Conservation (phyloP, 1,139 yeast species). For the Sugiyamaella sp. region DNA sequence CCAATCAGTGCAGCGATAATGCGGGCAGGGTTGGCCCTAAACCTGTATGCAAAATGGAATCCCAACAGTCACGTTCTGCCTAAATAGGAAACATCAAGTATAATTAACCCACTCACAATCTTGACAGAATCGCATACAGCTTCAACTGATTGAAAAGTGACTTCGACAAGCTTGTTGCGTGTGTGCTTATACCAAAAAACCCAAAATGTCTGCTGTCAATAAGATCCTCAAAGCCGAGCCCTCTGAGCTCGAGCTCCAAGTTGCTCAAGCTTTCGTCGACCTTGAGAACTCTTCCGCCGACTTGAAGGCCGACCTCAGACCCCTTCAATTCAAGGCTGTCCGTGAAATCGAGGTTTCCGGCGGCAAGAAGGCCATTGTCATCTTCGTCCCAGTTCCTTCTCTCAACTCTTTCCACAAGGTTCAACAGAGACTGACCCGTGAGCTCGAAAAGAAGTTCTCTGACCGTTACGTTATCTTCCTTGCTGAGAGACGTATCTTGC, state of each 20-base stretch:
- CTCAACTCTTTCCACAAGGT: slow-evolving; percentile 94
- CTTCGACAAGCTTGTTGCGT: slow-evolving; percentile 16
- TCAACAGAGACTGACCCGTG: slow-evolving; percentile 92
- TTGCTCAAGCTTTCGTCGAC: slow-evolving; percentile 98
- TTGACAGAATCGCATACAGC: slow-evolving; percentile 7
- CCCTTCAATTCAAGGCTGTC: slow-evolving; percentile 97
- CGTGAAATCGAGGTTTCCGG: slow-evolving; percentile 97
- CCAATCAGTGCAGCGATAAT: not conserved
- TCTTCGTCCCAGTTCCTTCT: slow-evolving; percentile 97
- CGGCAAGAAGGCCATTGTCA: slow-evolving; percentile 98
- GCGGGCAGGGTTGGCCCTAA: not conserved
- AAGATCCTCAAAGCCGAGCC: slow-evolving; percentile 79
- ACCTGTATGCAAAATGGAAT: not conserved
- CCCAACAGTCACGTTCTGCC: slow-evolving; percentile 13
- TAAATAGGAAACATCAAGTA: slow-evolving; percentile 1
- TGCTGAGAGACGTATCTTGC: slow-evolving; percentile 99
- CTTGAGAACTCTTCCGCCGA: slow-evolving; percentile 93
- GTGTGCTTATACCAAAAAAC: slow-evolving; percentile 11
- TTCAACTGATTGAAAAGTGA: slow-evolving; percentile 11
- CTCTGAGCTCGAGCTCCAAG: slow-evolving; percentile 98
- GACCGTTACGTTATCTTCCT: slow-evolving; percentile 99
- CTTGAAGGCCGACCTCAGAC: slow-evolving; percentile 97
- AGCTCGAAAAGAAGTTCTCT: slow-evolving; percentile 99
- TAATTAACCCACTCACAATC: slow-evolving; percentile 12
- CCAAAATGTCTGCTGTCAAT: slow-evolving; percentile 87